A percentile compares a stretch with the other conserved stretches of the same genome.
Evolutionary conservation across 768 basidiomycete genomes (phyloP).

Genomic region (Boletus reticulatus): DNA sequence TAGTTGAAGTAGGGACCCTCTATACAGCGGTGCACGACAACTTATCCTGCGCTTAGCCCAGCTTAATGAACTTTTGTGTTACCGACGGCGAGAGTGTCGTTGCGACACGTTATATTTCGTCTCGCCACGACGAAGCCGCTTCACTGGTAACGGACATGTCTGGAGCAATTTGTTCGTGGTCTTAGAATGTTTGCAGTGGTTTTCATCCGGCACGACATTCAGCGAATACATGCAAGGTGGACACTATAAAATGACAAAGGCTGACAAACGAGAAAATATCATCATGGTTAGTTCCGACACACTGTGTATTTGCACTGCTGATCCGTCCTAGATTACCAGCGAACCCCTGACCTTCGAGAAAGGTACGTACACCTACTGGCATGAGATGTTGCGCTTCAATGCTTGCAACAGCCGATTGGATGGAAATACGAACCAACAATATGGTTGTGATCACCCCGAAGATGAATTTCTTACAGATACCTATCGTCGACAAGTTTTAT

Average conservation of each 20-base stretch:
- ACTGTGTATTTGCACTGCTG: conserved; percentile 9
- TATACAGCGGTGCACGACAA: background rate
- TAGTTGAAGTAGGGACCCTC: conserved; percentile 57
- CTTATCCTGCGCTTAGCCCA: conserved; percentile 51
- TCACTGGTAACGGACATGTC: conserved; percentile 57
- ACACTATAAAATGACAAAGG: conserved; percentile 93
- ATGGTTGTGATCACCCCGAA: conserved; percentile 95
- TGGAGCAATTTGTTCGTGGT: background rate
- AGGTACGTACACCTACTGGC: conserved; percentile 42
- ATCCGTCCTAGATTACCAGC: conserved; percentile 63
- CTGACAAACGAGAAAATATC: conserved; percentile 94
- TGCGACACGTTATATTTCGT: conserved; percentile 93
- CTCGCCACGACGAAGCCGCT: conserved; percentile 87
- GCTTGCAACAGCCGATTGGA: conserved; percentile 76
- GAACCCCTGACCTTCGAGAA: conserved; percentile 97
- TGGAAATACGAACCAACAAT: conserved; percentile 96
- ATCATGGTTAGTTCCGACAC: conserved; percentile 60
- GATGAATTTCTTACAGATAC: conserved; percentile 92
- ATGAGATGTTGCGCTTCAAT: background rate
- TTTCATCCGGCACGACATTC: conserved; percentile 93
- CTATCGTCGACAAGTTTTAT: conserved; percentile 91
- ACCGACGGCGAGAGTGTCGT: conserved; percentile 94
- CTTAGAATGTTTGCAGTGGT: conserved; percentile 57
- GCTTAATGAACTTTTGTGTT: conserved; percentile 93
- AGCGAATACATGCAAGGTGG: conserved; percentile 87